These are phyloP conservation scores for Talaromyces nanjingensis DNA, from an alignment of 495 filamentous ascomycete genomes.

Conservation along the genomic window DNA sequence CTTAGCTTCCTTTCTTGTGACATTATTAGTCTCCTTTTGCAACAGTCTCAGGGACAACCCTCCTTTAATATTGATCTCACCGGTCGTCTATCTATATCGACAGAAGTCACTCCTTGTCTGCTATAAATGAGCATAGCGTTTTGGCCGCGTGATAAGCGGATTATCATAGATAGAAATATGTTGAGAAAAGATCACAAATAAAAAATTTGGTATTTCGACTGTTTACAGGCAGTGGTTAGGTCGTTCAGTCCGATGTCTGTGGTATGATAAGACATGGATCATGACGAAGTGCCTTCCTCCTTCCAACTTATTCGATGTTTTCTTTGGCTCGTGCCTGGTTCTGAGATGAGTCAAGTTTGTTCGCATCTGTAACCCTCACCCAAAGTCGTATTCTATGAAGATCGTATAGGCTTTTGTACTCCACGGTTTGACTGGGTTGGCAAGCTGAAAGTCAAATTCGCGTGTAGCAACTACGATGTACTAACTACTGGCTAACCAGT, in stretches of 20 bases:
- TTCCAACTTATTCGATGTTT: too few species aligned
- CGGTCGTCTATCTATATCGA: neutral
- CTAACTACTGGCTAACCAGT: too few species aligned
- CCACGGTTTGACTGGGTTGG: too few species aligned
- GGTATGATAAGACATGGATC: too few species aligned
- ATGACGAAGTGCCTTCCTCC: neutral
- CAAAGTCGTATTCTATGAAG: too few species aligned
- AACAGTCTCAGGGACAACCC: neutral
- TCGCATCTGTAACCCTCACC: too few species aligned
- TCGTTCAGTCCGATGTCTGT: too few species aligned
- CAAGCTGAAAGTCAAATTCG: too few species aligned
- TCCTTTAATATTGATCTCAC: neutral
- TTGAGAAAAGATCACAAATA: neutral
- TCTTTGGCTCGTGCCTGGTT: too few species aligned
- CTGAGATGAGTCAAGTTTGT: too few species aligned
- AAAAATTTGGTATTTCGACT: neutral
- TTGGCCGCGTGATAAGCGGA: neutral
- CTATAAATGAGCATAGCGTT: neutral
- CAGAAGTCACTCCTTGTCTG: neutral
- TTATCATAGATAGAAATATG: neutral
- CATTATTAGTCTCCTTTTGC: conserved; percentile 14
- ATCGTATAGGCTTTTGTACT: too few species aligned
- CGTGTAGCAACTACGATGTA: too few species aligned
- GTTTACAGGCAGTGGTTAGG: neutral
- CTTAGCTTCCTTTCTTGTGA: conserved; percentile 21